Conservation (phyloP, 2,329 filamentous ascomycete species). For the Colletotrichum sp. region DNA sequence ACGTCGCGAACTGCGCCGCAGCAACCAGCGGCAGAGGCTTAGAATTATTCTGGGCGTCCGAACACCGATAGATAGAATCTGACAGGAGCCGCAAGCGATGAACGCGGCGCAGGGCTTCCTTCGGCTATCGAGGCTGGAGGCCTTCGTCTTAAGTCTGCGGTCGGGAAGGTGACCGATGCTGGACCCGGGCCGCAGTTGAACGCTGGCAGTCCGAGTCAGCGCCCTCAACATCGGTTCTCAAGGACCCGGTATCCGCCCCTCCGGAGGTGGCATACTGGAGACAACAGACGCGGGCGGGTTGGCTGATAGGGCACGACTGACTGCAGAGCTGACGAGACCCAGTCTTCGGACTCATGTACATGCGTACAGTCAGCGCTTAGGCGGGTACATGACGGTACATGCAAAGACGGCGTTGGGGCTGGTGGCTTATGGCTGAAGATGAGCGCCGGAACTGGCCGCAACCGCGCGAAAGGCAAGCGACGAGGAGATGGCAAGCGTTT, state of each 20-base stretch:
- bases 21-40: background rate
- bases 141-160: background rate
- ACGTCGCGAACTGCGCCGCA: background rate
- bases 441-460: conserved; percentile 7
- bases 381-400: background rate
- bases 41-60: background rate
- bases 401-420: background rate
- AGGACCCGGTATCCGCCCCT: conserved; percentile 3
- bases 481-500: background rate
- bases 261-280: background rate
- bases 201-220: conserved; percentile 5
- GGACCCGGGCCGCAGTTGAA: background rate
- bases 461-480: background rate
- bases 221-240: background rate
- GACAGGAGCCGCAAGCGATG: background rate
- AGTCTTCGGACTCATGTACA: background rate
- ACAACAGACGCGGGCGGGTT: background rate
- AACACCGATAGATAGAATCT: background rate
- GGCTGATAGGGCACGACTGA: background rate
- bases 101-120: background rate
- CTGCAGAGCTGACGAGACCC: background rate
- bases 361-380: background rate
- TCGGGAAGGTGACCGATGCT: background rate
- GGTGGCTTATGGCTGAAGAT: conserved; percentile 1
- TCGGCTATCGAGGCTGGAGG: background rate